Evolutionary conservation across 805 yeast species (phyloP), one percentile per base, ranked within the genome.

Genomic region (Huiozyma sinensis): DNA sequence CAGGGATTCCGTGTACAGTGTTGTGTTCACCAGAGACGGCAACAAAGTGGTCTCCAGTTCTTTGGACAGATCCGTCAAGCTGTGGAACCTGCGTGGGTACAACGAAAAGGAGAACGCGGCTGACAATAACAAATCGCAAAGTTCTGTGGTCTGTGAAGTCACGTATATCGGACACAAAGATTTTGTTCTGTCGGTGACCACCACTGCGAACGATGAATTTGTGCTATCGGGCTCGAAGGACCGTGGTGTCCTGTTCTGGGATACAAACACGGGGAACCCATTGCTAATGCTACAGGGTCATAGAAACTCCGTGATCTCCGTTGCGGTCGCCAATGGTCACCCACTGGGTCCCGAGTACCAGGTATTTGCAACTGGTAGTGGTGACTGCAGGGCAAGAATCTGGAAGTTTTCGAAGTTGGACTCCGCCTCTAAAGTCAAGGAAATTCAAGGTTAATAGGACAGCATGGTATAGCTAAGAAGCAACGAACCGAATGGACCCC

Each of bases 161-260:
- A 89, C 98, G 5, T 88, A 89, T 61, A 81, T 84, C 41, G 98
- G 97, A 34, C 98, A 90, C 69, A 86, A 85, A 67, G 97, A 92
- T 70, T 90, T 89, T 64, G 97, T 90, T 17, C 73, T 92, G 49
- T 80, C 92, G 38, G 97, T 90, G 28, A 90, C 97, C 56, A 80
- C 94, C 33, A 88, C 97, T 2, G 95, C 95, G 38, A 92, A 88
- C 64, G 85, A 84, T 56, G 83, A 86, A 63, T 90, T 86, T 70
- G 83, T 90, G 44, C 71, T 90, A 46, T 84, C 95, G 0, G 98
- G 97, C 43, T 88, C 96, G 30, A 90, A 90, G 66, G 98, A 90
- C 70, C 81, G 97, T 57, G 96, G 97, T 43, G 97, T 90, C 43
- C 83, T 89, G 50, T 83, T 90, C 71, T 90, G 98, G 98, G 96